Evolutionary conservation across 768 basidiomycete species (phyloP).

Genomic region (Russula virescens): DNA sequence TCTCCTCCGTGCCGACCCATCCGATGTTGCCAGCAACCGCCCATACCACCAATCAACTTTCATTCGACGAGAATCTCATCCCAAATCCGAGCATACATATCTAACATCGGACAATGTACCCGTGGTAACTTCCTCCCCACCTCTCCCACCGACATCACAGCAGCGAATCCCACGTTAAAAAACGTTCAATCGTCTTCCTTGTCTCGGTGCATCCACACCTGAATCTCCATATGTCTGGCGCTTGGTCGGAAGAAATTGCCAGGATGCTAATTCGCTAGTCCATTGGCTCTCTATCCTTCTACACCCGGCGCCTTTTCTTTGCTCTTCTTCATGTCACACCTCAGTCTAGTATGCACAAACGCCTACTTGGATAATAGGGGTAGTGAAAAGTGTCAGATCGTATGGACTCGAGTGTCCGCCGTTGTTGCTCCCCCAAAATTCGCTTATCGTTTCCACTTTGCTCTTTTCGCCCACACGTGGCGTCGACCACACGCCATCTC

Average conservation of each 20-base stretch:
- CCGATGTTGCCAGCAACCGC: slow-evolving; percentile 14
- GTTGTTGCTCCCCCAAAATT: not conserved
- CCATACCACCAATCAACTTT: not conserved
- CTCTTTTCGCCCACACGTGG: slow-evolving; percentile 1
- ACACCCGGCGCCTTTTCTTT: not conserved
- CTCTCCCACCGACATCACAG: not conserved
- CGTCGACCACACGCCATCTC: slow-evolving; percentile 5
- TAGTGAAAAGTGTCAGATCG: not conserved
- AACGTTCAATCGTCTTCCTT: not conserved
- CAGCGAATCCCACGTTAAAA: not conserved
- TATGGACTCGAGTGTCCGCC: not conserved
- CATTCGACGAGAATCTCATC: not conserved
- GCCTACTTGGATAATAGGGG: slow-evolving; percentile 4
- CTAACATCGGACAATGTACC: not conserved
- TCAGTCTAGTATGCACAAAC: not conserved
- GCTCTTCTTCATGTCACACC: not conserved
- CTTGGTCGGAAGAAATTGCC: not conserved
- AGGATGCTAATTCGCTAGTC: not conserved
- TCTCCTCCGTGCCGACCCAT: slow-evolving; percentile 12
- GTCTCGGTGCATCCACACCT: not conserved
- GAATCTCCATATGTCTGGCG: not conserved
- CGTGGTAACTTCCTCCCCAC: slow-evolving; percentile 1
- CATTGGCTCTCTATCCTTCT: not conserved
- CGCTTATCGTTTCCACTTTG: slow-evolving; percentile 1
- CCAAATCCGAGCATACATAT: slow-evolving; percentile 2